Evolutionary conservation across 2,329 filamentous ascomycete genomes (phyloP), one percentile per base, ranked within the genome.

Genomic region (Beauveria sp.): DNA sequence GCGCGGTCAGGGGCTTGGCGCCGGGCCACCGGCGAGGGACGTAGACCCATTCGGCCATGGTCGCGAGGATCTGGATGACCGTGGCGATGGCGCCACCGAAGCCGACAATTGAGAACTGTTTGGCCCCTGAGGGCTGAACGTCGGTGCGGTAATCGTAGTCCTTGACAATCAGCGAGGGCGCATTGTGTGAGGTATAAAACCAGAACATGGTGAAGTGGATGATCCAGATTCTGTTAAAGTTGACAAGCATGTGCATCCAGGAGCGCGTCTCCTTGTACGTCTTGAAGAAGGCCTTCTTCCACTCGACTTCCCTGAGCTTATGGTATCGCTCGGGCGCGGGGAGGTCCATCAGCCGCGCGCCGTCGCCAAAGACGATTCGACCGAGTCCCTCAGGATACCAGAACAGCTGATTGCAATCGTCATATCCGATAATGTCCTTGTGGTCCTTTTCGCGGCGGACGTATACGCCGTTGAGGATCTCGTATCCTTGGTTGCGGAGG

Each of bases 211-310:
- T 89, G 68, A 99, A 73, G 72, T 99, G 95, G 65, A 99, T 96
- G 70, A 99, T 86, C 95, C 95, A 99, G 71, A 99, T 97, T 76
- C 95, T 93, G 81, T 98, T 98, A 85, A 99, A 99, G 80, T 99
- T 99, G 74, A 93, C 89, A 62, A 98, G 74, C 78, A 97, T 81
- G 76, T 99, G 95, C 80, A 96, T 93, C 93, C 93, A 99, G 1
- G 95, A 98, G 59, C 95, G 88, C 5, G 91, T 93, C 75, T 99
- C 95, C 76, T 90, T 95, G 83, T 97, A 99, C 0, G 95, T 99
- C 84, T 99, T 99, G 86, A 99, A 99, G 78, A 99, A 99, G 5
- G 89, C 92, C 79, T 99, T 99, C 77, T 97, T 97, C 95, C 95
- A 99, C 68, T 89, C 82, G 18, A 99, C 91, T 9, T 98, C 93